Conservation (phyloP, 768 basidiomycete genomes). For the Kwoniella dejecticola region DNA sequence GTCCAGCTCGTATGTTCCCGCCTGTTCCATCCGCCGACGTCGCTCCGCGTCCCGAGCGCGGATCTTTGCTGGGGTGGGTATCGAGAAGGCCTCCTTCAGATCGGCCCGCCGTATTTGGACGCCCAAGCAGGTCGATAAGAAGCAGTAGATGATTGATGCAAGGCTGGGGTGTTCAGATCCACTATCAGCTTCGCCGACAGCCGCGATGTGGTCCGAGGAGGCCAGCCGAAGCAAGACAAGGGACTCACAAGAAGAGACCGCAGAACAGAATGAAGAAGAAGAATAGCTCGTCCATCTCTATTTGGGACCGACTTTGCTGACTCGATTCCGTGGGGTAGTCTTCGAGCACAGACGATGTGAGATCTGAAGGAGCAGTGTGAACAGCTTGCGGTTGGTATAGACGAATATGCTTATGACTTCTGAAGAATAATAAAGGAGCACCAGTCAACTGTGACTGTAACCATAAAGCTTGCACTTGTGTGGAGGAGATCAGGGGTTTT, state of each 20-base stretch:
- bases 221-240: not conserved
- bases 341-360: no score
- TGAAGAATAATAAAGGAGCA: no score
- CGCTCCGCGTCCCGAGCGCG: slow-evolving; percentile 29
- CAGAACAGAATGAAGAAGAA: slow-evolving; percentile 45
- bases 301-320: no score
- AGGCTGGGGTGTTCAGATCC: slow-evolving; percentile 24
- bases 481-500: slow-evolving; percentile 20
- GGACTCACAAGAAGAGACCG: slow-evolving; percentile 39
- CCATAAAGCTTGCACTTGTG: not conserved
- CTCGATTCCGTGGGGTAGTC: no score
- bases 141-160: slow-evolving; percentile 48
- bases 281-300: slow-evolving; percentile 45
- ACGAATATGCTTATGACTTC: no score
- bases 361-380: no score
- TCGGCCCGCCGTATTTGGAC: slow-evolving; percentile 41
- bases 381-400: no score
- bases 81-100: slow-evolving; percentile 40
- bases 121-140: slow-evolving; percentile 52
- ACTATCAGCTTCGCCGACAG: not conserved
- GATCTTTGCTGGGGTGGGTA: slow-evolving; percentile 26
- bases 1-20: slow-evolving; percentile 35
- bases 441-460: no score
- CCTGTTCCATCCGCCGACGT: slow-evolving; percentile 10
- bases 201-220: not conserved